Percentiles rank a stretch among this genome's conserved stretches.
Conservation (phyloP, 768 basidiomycete genomes). For the Flagelloscypha sp. region DNA sequence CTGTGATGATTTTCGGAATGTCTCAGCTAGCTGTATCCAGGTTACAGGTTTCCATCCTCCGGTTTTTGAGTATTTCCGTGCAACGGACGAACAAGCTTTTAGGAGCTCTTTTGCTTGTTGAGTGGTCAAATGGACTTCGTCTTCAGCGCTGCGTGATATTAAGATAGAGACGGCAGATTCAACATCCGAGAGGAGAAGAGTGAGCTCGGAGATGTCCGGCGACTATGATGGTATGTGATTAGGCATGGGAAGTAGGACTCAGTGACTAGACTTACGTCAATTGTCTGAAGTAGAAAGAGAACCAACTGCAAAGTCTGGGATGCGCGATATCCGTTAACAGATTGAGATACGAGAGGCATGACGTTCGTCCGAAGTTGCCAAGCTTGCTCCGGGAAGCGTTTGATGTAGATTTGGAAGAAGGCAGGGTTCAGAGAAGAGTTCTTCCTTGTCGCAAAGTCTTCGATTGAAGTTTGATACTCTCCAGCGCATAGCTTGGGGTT, state of each 20-base stretch:
- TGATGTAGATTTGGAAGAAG: slow-evolving; percentile 76
- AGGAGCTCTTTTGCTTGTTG: slow-evolving; percentile 73
- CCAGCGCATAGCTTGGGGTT: slow-evolving; percentile 31
- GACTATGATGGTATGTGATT: too few species aligned
- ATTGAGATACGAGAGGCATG: slow-evolving; percentile 44
- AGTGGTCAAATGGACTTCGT: slow-evolving; percentile 39
- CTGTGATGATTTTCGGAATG: slow-evolving; percentile 42
- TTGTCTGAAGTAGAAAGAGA: slow-evolving; percentile 52
- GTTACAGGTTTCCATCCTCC: slow-evolving; percentile 49
- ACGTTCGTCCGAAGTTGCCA: slow-evolving; percentile 60
- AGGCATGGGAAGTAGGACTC: too few species aligned
- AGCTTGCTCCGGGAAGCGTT: slow-evolving; percentile 52
- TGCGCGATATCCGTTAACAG: slow-evolving; percentile 72
- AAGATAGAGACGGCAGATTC: too few species aligned
- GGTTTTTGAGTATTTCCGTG: too few species aligned
- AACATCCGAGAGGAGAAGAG: too few species aligned
- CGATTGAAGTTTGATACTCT: slow-evolving; percentile 59
- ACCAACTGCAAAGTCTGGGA: slow-evolving; percentile 69
- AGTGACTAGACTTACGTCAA: too few species aligned
- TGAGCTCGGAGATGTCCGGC: too few species aligned
- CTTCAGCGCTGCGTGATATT: too few species aligned
- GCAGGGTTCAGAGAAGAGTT: slow-evolving; percentile 60
- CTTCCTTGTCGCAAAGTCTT: slow-evolving; percentile 76
- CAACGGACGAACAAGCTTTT: too few species aligned
- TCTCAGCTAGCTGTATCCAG: slow-evolving; percentile 45